Evolutionary conservation across 1,284 basidiomycete genomes (phyloP), one percentile per base, ranked within the genome.

Genomic region (Singerocomus rubriflavus): DNA sequence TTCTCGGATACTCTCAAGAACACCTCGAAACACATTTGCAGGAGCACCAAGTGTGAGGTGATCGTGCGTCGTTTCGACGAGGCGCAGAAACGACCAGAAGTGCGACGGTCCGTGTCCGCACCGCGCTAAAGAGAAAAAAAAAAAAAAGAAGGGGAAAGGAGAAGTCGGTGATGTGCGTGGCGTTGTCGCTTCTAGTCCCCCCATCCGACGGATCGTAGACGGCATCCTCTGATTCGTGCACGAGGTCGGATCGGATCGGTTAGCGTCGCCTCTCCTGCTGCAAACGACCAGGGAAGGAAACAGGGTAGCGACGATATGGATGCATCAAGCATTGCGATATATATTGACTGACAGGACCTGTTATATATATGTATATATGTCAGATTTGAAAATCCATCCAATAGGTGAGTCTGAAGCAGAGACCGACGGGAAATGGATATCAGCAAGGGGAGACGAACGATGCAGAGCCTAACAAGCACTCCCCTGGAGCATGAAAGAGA

Each of bases 31-130:
- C 88, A 91, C 63, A 88, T 99, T 42, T 99, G 96, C 77, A 79
- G 84, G 64, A 82, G 84, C 10, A 84, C 89, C 9, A 87, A 88
- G 69, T 97, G 94, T 65, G 82, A 93, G 53, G 81, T 97, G 41
- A 75, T 91, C 40, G 81, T 97, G 2, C 80, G 91, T 42, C 76
- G 84, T 56, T 98, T 97, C 58, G 92, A 97, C 68, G 92, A 97
- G 62, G 84, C 86, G 7, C 83, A 85, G 61, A 94, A 91, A 69
- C 79, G 80, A 44, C 69, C 75, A n/a, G 72, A 77, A 25, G 62
- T 71, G 53, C 74, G 75, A 40, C 80, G 78, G 55, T 71, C 80
- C 8, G 77, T 83, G 51, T 74, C 79, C 26, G 77, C 77, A 29
- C 81, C 84, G 3, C 62, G 63, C 34, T 64, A 30, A 42, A 14